phyloP scores from a whole-genome alignment of 179 eudicot species.

The Spergularia azorica region DNA sequence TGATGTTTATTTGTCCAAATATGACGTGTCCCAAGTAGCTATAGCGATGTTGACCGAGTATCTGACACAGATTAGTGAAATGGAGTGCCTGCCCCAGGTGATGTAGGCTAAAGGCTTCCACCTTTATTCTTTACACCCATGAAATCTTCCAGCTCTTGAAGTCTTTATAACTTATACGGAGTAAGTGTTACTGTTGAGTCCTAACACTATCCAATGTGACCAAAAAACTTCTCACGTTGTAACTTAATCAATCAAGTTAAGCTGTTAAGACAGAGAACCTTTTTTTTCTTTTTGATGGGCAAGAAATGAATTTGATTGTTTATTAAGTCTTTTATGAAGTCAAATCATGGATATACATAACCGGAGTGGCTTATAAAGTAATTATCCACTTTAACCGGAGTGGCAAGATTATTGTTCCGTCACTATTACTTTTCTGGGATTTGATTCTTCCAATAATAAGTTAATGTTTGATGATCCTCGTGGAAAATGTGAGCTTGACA shows the following conservation, averaged over 20 bases:
- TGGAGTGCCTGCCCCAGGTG: neutral
- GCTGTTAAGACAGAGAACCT: neutral
- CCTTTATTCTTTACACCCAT: neutral
- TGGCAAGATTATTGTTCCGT: neutral
- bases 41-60: neutral
- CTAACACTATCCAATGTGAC: neutral
- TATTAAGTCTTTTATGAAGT: neutral
- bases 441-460: neutral
- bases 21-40: neutral
- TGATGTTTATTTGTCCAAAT: neutral
- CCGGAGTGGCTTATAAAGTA: neutral
- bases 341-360: neutral
- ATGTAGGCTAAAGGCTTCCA: too few species aligned
- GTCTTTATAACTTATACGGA: too few species aligned
- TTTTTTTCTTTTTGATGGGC: too few species aligned
- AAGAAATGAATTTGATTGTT: neutral
- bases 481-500: neutral
- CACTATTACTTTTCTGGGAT: neutral
- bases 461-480: neutral
- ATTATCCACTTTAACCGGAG: too few species aligned
- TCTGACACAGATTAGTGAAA: neutral
- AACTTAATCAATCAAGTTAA: neutral
- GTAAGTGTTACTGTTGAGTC: neutral
- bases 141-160: too few species aligned
- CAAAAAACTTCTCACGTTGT: neutral